phyloP scores from a whole-genome alignment of 2,329 filamentous ascomycete species.

The Hymenoscyphus albidus region DNA sequence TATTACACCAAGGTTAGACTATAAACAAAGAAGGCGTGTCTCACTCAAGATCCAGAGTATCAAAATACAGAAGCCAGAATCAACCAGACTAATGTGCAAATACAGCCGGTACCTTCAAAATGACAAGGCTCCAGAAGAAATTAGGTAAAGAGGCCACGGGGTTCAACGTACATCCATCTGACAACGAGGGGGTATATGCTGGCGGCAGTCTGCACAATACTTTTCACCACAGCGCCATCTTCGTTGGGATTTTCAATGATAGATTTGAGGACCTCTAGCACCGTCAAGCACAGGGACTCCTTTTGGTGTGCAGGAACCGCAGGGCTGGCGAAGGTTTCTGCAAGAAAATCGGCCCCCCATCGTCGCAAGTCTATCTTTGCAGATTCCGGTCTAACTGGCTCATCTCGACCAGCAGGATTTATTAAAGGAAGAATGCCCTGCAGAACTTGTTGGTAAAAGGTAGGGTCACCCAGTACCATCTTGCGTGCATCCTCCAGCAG shows the following conservation, averaged over 20 bases:
- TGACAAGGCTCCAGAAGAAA: neutral
- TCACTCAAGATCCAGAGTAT: neutral
- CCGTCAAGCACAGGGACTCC: conserved; percentile 70
- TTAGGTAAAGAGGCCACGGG: conserved; percentile 13
- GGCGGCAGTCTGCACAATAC: conserved; percentile 80
- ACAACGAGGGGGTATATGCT: conserved; percentile 92
- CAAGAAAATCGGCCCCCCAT: conserved; percentile 96
- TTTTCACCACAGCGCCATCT: conserved; percentile 77
- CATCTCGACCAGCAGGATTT: conserved; percentile 48
- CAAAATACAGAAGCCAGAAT: neutral
- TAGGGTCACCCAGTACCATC: conserved; percentile 80
- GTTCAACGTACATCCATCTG: conserved; percentile 80
- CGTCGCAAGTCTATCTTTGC: conserved; percentile 76
- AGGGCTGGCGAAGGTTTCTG: conserved; percentile 94
- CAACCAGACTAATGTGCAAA: neutral
- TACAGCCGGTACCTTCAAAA: neutral
- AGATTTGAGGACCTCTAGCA: conserved; percentile 71
- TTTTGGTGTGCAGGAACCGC: conserved; percentile 73
- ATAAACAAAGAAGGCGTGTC: neutral
- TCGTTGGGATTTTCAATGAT: conserved; percentile 69
- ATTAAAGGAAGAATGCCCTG: conserved; percentile 92
- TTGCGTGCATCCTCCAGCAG: conserved; percentile 89
- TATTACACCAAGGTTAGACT: conserved; percentile 41
- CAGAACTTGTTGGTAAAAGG: conserved; percentile 88
- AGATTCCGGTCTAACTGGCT: conserved; percentile 9